These are phyloP conservation scores for Backusella circina DNA, from an alignment of 192 early-diverging fungal species.

Conservation along the genomic window DNA sequence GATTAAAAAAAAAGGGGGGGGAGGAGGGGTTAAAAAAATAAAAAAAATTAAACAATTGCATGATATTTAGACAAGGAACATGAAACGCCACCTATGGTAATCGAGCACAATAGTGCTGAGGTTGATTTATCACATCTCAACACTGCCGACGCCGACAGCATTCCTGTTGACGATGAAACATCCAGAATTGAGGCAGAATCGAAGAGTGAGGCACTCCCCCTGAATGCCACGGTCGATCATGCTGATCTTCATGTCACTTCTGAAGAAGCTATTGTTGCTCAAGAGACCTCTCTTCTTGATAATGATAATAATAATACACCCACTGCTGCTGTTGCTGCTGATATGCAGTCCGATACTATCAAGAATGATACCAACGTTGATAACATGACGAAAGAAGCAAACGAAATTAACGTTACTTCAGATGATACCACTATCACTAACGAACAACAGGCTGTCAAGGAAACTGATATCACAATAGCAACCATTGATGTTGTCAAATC, in stretches of 20 bases:
- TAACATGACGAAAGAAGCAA: not conserved
- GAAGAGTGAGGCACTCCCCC: not conserved
- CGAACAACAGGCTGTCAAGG: not conserved
- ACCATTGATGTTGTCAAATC: not conserved
- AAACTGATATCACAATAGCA: not conserved
- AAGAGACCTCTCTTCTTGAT: not conserved
- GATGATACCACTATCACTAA: not conserved
- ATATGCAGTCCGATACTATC: not conserved
- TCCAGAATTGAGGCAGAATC: not conserved
- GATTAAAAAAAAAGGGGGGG: too few species aligned
- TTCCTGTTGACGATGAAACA: not conserved
- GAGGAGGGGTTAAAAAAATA: too few species aligned
- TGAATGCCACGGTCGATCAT: not conserved
- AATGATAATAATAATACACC: not conserved
- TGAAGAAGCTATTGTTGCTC: not conserved
- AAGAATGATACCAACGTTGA: not conserved
- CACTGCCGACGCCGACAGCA: not conserved
- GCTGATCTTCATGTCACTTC: not conserved
- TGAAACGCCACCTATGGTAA: not conserved
- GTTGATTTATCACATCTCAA: slow-evolving; percentile 6
- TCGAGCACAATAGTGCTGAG: slow-evolving; percentile 5
- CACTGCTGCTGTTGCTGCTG: not conserved
- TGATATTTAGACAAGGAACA: not conserved
- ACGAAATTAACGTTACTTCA: not conserved
- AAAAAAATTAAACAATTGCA: not conserved